Conservation (phyloP, 208 protist genomes). For the Wallacemonas sp. region DNA sequence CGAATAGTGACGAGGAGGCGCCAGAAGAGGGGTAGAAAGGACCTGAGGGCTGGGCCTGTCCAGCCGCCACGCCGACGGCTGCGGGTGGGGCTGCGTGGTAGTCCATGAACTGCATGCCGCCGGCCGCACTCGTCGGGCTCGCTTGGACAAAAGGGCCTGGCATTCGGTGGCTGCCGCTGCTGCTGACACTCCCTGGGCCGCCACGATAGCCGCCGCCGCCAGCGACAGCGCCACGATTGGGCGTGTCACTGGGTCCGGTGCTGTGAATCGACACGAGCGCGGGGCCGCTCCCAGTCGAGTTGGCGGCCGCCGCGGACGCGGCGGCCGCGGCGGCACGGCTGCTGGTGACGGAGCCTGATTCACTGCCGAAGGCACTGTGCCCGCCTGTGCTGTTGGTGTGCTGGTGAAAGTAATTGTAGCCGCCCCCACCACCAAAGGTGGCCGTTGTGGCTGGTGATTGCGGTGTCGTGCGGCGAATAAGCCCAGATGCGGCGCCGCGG, state of each 20-base stretch:
- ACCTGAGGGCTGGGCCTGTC: constrained; percentile 14
- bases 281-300: neutral
- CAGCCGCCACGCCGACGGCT: neutral
- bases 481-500: constrained; percentile 25
- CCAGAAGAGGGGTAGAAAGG: constrained; percentile 8
- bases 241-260: constrained; percentile 8
- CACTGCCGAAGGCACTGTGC: constrained; percentile 45
- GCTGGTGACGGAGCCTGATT: constrained; percentile 30
- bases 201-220: constrained; percentile 4
- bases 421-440: neutral
- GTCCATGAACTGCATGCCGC: constrained; percentile 8
- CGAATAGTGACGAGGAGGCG: neutral
- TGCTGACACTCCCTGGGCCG: neutral
- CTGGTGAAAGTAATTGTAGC: constrained; percentile 52
- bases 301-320: neutral
- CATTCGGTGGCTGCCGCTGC: constrained; percentile 4
- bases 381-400: constrained; percentile 38
- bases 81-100: constrained; percentile 22
- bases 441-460: constrained; percentile 12
- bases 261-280: neutral
- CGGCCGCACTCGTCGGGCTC: neutral
- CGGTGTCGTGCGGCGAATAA: constrained; percentile 26
- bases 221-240: neutral
- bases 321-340: neutral
- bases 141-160: constrained; percentile 1